Percentiles rank a stretch among this genome's conserved stretches.
These are phyloP conservation scores for Yamadazyma sp. DNA, from an alignment of 1,139 yeast genomes.

Conservation along the genomic window DNA sequence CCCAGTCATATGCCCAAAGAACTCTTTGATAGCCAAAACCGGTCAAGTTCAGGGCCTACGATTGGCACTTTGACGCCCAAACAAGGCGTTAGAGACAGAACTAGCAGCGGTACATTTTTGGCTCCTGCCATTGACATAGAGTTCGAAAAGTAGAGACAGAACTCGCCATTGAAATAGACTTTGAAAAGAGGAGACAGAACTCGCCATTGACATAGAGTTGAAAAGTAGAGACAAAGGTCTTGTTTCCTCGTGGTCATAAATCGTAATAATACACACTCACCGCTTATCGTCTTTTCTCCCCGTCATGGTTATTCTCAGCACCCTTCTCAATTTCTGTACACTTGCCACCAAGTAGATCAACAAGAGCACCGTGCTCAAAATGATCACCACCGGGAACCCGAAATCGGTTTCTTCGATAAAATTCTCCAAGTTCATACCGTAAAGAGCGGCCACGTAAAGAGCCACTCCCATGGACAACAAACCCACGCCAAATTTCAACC, in stretches of 20 bases:
- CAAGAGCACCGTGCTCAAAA: constrained; percentile 27
- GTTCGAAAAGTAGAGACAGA: constrained; percentile 25
- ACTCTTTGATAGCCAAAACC: constrained; percentile 6
- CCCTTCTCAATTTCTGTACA: constrained; percentile 29
- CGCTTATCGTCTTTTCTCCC: constrained; percentile 17
- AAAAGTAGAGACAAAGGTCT: too few relatives aligned
- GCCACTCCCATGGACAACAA: constrained; percentile 41
- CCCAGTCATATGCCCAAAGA: constrained; percentile 32
- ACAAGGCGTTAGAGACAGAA: constrained; percentile 12
- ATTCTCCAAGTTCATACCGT: constrained; percentile 81
- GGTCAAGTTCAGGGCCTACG: constrained; percentile 1
- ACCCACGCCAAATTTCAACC: constrained; percentile 44
- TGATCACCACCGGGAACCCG: constrained; percentile 41
- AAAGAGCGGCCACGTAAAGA: constrained; percentile 41
- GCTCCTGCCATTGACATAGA: constrained; percentile 32
- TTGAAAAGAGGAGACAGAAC: constrained; percentile 9
- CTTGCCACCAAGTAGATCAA: constrained; percentile 27
- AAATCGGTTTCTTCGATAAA: constrained; percentile 74
- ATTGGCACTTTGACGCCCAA: background rate
- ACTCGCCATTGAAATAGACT: too few relatives aligned
- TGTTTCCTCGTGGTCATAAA: too few relatives aligned
- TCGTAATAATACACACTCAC: background rate
- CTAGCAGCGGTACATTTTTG: constrained; percentile 27
- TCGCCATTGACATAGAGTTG: constrained; percentile 33
- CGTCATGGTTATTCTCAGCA: constrained; percentile 45